Evolutionary conservation across 225 moss, liverwort and hornwort species (phyloP).

Genomic region (Antitrichia curtipendula): DNA sequence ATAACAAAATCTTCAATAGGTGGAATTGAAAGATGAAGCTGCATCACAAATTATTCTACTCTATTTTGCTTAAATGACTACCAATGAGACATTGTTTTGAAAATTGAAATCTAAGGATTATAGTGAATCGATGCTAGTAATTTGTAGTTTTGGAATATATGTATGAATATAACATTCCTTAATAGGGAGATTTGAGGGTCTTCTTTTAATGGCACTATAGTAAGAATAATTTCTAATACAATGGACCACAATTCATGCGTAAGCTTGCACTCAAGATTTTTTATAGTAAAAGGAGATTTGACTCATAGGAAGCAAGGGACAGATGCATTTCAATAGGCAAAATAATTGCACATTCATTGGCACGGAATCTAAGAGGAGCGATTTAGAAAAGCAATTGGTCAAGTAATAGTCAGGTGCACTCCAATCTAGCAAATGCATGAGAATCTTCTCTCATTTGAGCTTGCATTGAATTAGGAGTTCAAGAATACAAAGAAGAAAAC

Average conservation of each 20-base stretch:
- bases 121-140: neutral
- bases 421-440: too few relatives aligned
- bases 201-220: fast-evolving
- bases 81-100: neutral
- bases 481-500: too few relatives aligned
- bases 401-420: too few relatives aligned
- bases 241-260: neutral
- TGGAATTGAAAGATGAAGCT: neutral
- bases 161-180: neutral
- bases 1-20: neutral
- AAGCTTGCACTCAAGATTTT: too few relatives aligned
- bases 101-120: neutral
- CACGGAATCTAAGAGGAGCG: too few relatives aligned
- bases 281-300: neutral
- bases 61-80: neutral
- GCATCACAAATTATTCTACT: neutral
- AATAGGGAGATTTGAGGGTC: neutral
- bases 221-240: neutral
- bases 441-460: too few relatives aligned
- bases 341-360: too few relatives aligned
- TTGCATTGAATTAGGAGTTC: too few relatives aligned
- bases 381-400: too few relatives aligned
- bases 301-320: neutral
- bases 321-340: too few relatives aligned
- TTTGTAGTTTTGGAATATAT: neutral